Conservation (phyloP, 371 early-diverging fungal genomes). For the Funneliformis caledonium region DNA sequence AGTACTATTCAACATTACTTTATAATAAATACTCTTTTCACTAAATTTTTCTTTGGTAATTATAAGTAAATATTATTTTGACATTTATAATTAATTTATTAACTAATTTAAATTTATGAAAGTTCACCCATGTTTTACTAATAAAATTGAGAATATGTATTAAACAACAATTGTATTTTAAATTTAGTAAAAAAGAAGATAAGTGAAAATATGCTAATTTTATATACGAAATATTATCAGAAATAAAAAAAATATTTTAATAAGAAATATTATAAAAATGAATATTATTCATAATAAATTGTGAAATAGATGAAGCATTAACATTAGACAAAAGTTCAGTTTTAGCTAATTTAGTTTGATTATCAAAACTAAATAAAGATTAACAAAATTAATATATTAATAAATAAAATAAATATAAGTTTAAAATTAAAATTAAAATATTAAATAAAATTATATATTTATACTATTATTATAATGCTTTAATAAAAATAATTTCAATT, state of each 20-base stretch:
- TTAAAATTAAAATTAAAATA: too few relatives aligned
- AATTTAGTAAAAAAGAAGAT: background rate
- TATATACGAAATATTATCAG: conserved; percentile 12
- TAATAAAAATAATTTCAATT: background rate
- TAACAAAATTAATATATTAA: background rate
- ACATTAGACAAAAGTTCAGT: background rate
- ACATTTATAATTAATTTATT: background rate
- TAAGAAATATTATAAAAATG: conserved; percentile 9
- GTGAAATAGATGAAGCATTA: background rate
- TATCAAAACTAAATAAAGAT: conserved; percentile 8
- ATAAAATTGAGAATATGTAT: background rate
- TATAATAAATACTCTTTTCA: background rate
- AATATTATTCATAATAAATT: background rate
- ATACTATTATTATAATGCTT: background rate
- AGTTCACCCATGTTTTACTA: background rate
- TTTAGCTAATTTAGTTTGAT: conserved; percentile 11
- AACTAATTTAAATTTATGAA: background rate
- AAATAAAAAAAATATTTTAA: conserved; percentile 11
- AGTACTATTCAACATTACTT: background rate
- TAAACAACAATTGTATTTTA: background rate
- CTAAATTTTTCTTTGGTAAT: background rate
- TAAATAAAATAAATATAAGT: too few relatives aligned
- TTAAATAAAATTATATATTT: too few relatives aligned
- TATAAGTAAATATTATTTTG: background rate
- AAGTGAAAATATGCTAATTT: background rate